Evolutionary conservation across 768 basidiomycete genomes (phyloP), one percentile per base, ranked within the genome.

Genomic region (Collybiopsis confluens): DNA sequence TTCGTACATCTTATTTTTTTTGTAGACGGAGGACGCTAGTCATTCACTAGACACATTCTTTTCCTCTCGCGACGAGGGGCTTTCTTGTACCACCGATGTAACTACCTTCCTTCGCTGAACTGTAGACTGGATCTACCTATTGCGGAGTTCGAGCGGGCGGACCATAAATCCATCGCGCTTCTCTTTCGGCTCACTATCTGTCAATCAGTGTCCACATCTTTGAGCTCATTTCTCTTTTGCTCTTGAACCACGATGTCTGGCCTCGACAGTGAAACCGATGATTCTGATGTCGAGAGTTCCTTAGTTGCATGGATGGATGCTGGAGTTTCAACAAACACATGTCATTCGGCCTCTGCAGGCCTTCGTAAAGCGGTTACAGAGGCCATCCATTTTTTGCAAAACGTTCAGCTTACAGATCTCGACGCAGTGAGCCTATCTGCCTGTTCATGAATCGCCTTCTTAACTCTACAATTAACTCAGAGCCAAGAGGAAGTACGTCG

Each of bases 1-100:
- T 49, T 52, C 45, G 49, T 54, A 46, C 58, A 47, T 56, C 51
- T 28, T 37, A 15, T 21, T 23, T 46, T n/a, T n/a, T 27, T 54
- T 54, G 5, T 62, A 92, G 90, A 78, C 79, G 15, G 67, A 66
- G 6, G 80, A 85, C 60, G 81, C 88, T 3, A 76, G 67, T 18
- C 70, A 74, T 33, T 73, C 74, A 6, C 82, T 88, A 54, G 82
- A 86, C 58, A 68, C 79, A 3, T 58, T 92, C 27, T 83, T 89
- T 65, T 88, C 88, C 21, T 76, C 70, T 53, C 82, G 64, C 54
- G 71, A 73, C 24, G 74, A 76, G 20, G 59, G 65, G 46, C 66
- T 89, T 57, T 70, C 76, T 59, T 81, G 80, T 65, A 77, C 76
- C 62, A 78, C 78, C 52, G 74, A 80, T 61, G 71, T 85, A 37